Conservation (phyloP, 2,329 filamentous ascomycete species). For the Aspergillus floridensis region DNA sequence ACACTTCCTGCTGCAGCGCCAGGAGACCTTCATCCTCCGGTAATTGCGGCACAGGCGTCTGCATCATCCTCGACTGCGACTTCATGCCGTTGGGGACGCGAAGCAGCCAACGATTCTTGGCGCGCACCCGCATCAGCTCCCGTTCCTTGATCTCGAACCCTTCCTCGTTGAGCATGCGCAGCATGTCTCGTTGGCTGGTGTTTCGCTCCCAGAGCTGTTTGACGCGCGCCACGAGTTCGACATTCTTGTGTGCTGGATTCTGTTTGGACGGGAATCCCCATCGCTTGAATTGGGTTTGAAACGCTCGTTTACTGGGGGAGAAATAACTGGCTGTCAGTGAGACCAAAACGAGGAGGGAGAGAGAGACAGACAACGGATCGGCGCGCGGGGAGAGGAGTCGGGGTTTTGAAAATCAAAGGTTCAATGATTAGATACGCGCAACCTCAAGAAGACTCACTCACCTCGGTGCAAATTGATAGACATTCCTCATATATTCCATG, state of each 20-base stretch:
- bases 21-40: conserved; percentile 39
- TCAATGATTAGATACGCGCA: too few relatives aligned
- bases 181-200: conserved; percentile 69
- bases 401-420: too few relatives aligned
- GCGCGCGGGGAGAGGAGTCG: too few relatives aligned
- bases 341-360: neutral
- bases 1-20: conserved; percentile 40
- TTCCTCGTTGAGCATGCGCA: conserved; percentile 66
- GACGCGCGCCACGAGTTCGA: conserved; percentile 64
- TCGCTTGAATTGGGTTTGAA: conserved; percentile 71
- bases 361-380: too few relatives aligned
- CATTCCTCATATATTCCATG: conserved; percentile 65
- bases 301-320: conserved; percentile 63
- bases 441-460: conserved; percentile 36
- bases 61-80: conserved; percentile 32
- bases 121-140: conserved; percentile 67
- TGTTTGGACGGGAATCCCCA: conserved; percentile 79
- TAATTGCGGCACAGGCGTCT: conserved; percentile 23
- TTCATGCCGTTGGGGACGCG: conserved; percentile 61
- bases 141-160: conserved; percentile 71
- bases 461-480: conserved; percentile 69
- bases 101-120: conserved; percentile 66
- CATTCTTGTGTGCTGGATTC: conserved; percentile 68
- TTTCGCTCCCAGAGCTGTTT: conserved; percentile 78
- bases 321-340: conserved; percentile 5